A percentile compares a stretch with the other conserved stretches of the same genome.
Conservation (phyloP, 805 yeast genomes). For the Candida golubevii region DNA sequence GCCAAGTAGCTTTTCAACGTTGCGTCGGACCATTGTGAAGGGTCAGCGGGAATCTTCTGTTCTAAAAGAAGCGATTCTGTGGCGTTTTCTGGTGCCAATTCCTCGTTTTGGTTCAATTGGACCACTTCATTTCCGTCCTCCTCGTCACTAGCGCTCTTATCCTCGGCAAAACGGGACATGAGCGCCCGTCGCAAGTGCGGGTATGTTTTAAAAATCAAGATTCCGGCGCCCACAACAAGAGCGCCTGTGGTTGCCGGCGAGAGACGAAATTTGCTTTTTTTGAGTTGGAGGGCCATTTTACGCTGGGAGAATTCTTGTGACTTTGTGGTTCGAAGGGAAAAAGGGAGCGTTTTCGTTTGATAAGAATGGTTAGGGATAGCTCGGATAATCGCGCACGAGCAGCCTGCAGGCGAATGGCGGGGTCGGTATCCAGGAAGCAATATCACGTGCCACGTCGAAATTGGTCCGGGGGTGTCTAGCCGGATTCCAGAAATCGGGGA, state of each 20-base stretch:
- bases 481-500: too few species aligned
- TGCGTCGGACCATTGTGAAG: slow-evolving; percentile 5
- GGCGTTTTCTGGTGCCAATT: background rate
- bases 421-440: too few species aligned
- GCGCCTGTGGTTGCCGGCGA: slow-evolving; percentile 36
- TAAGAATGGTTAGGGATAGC: too few species aligned
- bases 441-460: too few species aligned
- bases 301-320: too few species aligned
- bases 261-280: slow-evolving; percentile 15
- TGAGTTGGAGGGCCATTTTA: slow-evolving; percentile 22
- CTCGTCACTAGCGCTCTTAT: slow-evolving; percentile 3
- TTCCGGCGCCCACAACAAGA: slow-evolving; percentile 39
- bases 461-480: too few species aligned
- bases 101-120: slow-evolving; percentile 3
- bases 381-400: too few species aligned
- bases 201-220: slow-evolving; percentile 41
- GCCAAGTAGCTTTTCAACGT: slow-evolving; percentile 6
- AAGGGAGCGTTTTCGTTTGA: too few species aligned
- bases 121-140: slow-evolving; percentile 10
- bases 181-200: slow-evolving; percentile 43
- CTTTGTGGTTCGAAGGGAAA: too few species aligned
- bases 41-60: slow-evolving; percentile 4
- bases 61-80: slow-evolving; percentile 7
- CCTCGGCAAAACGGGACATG: slow-evolving; percentile 16
- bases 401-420: too few species aligned